phyloP scores from a whole-genome alignment of 2,329 filamentous ascomycete genomes.

The Monosporascus sp. region DNA sequence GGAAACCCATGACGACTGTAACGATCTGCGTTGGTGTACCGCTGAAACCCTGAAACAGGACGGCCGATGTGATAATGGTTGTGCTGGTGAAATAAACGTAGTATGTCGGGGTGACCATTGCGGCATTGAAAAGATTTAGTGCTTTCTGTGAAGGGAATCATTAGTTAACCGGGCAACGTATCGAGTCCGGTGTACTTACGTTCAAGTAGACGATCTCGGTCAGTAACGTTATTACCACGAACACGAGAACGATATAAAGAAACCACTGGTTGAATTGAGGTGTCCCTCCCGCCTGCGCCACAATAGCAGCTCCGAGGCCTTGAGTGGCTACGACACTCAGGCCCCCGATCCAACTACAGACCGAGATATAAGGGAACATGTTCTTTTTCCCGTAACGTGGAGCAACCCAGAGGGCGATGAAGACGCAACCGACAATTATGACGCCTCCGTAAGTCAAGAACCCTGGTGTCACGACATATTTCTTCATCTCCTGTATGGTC shows the following conservation, averaged over 20 bases:
- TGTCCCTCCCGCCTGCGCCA: constrained; percentile 76
- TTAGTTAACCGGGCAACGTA: constrained; percentile 10
- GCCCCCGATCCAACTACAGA: constrained; percentile 92
- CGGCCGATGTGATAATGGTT: constrained; percentile 88
- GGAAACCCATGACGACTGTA: constrained; percentile 87
- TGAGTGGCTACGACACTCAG: constrained; percentile 94
- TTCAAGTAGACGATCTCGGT: constrained; percentile 96
- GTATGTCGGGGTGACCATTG: constrained; percentile 94
- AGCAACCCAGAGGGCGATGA: constrained; percentile 74
- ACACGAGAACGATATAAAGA: constrained; percentile 83
- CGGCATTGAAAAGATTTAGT: constrained; percentile 92
- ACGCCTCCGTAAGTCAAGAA: constrained; percentile 83
- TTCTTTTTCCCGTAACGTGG: constrained; percentile 92
- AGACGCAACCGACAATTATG: constrained; percentile 66
- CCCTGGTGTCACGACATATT: constrained; percentile 78
- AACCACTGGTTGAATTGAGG: constrained; percentile 98
- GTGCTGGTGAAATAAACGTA: constrained; percentile 98
- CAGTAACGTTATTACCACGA: constrained; percentile 81
- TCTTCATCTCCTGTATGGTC: constrained; percentile 88
- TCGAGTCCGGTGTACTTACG: constrained; percentile 50
- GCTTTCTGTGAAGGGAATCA: constrained; percentile 72
- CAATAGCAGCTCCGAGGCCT: constrained; percentile 83
- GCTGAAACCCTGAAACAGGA: constrained; percentile 92
- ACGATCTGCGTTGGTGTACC: constrained; percentile 75
- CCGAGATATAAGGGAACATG: constrained; percentile 95